phyloP scores from a whole-genome alignment of 2,329 filamentous ascomycete genomes.

The Ambrosiella xylebori region DNA sequence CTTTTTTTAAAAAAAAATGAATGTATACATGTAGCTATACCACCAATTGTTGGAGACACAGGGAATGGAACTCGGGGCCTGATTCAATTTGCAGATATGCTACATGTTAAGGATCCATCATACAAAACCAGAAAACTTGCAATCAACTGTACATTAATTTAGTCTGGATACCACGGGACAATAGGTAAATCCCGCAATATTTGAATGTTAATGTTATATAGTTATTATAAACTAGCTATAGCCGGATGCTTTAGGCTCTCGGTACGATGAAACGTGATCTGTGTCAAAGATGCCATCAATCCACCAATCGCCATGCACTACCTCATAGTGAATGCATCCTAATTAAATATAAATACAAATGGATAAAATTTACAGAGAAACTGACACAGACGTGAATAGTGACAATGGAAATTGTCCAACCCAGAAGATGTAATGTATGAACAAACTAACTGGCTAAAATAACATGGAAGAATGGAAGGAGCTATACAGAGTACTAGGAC shows the following conservation, averaged over 20 bases:
- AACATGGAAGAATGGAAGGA: not conserved
- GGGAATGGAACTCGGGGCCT: slow-evolving; percentile 14
- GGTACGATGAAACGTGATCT: too few relatives aligned
- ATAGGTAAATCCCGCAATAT: not conserved
- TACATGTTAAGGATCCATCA: slow-evolving; percentile 12
- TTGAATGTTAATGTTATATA: not conserved
- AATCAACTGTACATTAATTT: not conserved
- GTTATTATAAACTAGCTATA: too few relatives aligned
- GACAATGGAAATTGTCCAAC: not conserved
- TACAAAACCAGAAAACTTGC: not conserved
- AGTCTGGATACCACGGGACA: too few relatives aligned
- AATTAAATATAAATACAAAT: too few relatives aligned
- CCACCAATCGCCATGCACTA: too few relatives aligned
- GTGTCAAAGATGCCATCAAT: too few relatives aligned
- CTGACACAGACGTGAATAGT: too few relatives aligned
- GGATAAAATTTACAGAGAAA: too few relatives aligned
- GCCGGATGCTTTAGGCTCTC: too few relatives aligned
- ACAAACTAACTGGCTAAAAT: not conserved
- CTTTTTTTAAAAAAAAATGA: not conserved
- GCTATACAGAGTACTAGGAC: not conserved
- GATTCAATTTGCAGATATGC: slow-evolving; percentile 3
- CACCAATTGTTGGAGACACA: slow-evolving; percentile 10
- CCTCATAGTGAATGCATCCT: too few relatives aligned
- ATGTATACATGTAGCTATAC: not conserved
- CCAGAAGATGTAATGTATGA: not conserved